Evolutionary conservation across 2,329 filamentous ascomycete species (phyloP).

Genomic region (Sporothrix pseudoabietina): DNA sequence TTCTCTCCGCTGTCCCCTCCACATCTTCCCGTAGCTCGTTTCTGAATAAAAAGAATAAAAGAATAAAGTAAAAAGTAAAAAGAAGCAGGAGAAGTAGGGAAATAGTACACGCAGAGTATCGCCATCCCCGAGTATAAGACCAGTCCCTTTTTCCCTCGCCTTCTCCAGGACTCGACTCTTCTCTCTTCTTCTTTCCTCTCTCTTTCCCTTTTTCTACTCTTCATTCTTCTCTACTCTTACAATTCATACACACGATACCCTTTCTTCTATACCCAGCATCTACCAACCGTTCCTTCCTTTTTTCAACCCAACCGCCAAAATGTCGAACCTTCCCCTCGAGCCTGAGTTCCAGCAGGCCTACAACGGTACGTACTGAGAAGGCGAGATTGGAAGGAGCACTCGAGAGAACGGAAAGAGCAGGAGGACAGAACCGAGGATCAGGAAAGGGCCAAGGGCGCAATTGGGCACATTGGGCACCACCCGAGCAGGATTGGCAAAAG

Average conservation of each 20-base stretch:
- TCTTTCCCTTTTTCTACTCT: not conserved
- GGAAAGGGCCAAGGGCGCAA: not conserved
- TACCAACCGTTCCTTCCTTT: not conserved
- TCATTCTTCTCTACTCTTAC: not conserved
- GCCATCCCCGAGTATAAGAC: slow-evolving; percentile 30
- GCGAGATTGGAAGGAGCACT: not conserved
- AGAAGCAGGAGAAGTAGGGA: not conserved
- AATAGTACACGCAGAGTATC: not conserved
- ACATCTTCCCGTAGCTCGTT: slow-evolving; percentile 14
- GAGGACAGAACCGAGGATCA: not conserved
- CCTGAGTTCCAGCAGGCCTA: slow-evolving; percentile 99
- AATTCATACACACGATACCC: not conserved
- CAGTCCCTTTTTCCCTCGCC: not conserved
- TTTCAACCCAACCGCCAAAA: slow-evolving; percentile 45
- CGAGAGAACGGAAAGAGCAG: not conserved
- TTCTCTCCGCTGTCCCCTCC: slow-evolving; percentile 6
- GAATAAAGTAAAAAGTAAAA: not conserved
- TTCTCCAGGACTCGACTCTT: slow-evolving; percentile 3
- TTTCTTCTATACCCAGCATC: not conserved
- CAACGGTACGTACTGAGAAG: slow-evolving; percentile 65
- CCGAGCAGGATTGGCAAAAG: not conserved
- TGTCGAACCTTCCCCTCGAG: slow-evolving; percentile 84
- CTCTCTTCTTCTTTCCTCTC: slow-evolving; percentile 18
- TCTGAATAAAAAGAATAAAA: not conserved
- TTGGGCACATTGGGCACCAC: not conserved